These are phyloP conservation scores for Paraphysoderma sedebokerense DNA, from an alignment of 371 early-diverging fungal species.

Conservation along the genomic window DNA sequence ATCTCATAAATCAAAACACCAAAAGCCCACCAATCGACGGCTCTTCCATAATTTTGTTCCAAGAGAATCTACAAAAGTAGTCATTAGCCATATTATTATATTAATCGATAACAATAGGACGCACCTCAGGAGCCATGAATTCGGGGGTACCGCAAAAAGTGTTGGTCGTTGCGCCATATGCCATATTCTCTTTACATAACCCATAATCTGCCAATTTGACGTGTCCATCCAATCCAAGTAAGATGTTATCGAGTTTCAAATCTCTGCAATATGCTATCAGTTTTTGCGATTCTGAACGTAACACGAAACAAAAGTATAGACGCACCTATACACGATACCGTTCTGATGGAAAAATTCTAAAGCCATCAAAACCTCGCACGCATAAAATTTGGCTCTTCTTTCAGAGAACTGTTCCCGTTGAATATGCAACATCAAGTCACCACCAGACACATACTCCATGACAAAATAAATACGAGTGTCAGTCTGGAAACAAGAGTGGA, in stretches of 20 bases:
- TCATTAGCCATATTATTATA: neutral
- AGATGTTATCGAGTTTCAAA: slow-evolving; percentile 95
- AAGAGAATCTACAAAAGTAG: slow-evolving; percentile 35
- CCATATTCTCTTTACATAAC: slow-evolving; percentile 90
- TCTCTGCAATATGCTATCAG: slow-evolving; percentile 30
- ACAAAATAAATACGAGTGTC: slow-evolving; percentile 88
- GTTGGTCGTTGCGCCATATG: slow-evolving; percentile 49
- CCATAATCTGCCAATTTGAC: slow-evolving; percentile 98
- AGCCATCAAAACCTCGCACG: slow-evolving; percentile 88
- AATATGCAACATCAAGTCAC: slow-evolving; percentile 97
- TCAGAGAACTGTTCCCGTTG: slow-evolving; percentile 71
- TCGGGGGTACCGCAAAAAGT: slow-evolving; percentile 72
- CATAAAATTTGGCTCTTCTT: slow-evolving; percentile 87
- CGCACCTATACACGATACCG: slow-evolving; percentile 76
- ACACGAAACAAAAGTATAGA: neutral
- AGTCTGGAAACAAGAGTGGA: slow-evolving; percentile 92
- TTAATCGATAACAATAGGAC: slow-evolving; percentile 8
- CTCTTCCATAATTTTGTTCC: slow-evolving; percentile 77
- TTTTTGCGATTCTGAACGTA: neutral
- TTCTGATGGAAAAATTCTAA: slow-evolving; percentile 90
- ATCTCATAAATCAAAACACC: slow-evolving; percentile 97
- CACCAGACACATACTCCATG: slow-evolving; percentile 97
- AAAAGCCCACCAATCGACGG: slow-evolving; percentile 99
- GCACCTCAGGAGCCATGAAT: slow-evolving; percentile 66
- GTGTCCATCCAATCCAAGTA: slow-evolving; percentile 84